Evolutionary conservation across 1,284 basidiomycete species (phyloP).

Genomic region (Irpex sp.): DNA sequence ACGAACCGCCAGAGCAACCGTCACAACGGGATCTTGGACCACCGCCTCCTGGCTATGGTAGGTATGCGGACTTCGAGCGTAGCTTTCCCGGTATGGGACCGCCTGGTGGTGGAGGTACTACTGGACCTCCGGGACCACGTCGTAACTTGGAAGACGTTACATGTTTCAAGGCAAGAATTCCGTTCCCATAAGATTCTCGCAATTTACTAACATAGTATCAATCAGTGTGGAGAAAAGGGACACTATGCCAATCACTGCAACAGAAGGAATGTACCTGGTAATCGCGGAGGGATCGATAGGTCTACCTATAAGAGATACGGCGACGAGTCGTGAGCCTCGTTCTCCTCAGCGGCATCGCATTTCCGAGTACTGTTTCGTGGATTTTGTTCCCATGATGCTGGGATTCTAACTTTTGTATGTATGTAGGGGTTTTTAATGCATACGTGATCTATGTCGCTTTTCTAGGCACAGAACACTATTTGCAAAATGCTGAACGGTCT

Average conservation of each 20-base stretch:
- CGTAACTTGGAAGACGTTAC: constrained; percentile 83
- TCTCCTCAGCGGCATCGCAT: background rate
- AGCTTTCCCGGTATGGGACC: constrained; percentile 34
- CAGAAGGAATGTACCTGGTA: constrained; percentile 80
- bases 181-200: constrained; percentile 2
- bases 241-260: constrained; percentile 95
- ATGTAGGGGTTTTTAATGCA: background rate
- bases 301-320: constrained; percentile 27
- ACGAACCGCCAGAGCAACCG: constrained; percentile 75
- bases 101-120: constrained; percentile 23
- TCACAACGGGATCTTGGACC: constrained; percentile 81
- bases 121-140: constrained; percentile 42
- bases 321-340: constrained; percentile 18
- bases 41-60: constrained; percentile 87
- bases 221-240: constrained; percentile 82
- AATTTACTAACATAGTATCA: constrained; percentile 15
- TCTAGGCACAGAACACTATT: background rate
- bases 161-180: constrained; percentile 77
- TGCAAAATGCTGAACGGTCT: too few species aligned
- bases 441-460: background rate
- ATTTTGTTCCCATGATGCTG: background rate
- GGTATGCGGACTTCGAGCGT: constrained; percentile 80
- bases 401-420: background rate
- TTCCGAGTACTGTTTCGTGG: background rate
- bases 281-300: constrained; percentile 67